phyloP scores from a whole-genome alignment of 148 eudicot species.

The Camellia granthamiana region DNA sequence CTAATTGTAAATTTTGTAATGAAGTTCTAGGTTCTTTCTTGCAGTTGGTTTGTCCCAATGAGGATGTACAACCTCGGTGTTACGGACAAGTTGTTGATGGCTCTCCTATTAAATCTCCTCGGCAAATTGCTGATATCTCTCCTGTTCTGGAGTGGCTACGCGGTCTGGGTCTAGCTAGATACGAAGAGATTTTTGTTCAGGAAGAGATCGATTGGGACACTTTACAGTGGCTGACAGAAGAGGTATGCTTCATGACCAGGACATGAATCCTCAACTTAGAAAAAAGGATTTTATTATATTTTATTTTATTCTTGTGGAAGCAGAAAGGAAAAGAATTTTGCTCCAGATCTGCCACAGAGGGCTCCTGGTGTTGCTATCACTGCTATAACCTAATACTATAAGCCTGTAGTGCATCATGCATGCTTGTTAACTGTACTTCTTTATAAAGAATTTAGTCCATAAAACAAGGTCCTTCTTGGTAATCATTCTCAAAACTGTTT shows the following conservation, averaged over 20 bases:
- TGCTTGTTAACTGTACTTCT: background rate
- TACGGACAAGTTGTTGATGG: constrained; percentile 44
- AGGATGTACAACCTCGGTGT: constrained; percentile 25
- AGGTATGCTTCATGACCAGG: constrained; percentile 42
- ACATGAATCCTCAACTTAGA: background rate
- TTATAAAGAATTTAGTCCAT: background rate
- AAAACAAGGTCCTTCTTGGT: background rate
- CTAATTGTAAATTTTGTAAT: background rate
- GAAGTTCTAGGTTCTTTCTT: constrained; percentile 10
- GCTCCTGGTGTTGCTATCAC: background rate
- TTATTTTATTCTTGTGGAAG: background rate
- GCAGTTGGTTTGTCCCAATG: constrained; percentile 38
- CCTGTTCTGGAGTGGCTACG: constrained; percentile 68
- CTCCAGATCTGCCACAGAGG: background rate
- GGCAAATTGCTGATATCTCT: constrained; percentile 28
- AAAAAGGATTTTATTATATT: background rate
- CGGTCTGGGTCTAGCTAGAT: constrained; percentile 64
- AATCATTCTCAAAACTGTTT: background rate
- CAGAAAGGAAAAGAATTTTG: background rate
- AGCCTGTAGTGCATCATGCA: background rate
- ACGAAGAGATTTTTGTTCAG: constrained; percentile 54
- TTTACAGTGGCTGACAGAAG: constrained; percentile 74
- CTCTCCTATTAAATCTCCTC: constrained; percentile 32
- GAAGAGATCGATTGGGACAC: constrained; percentile 93
- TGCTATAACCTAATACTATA: background rate